A percentile compares a stretch with the other conserved stretches of the same genome.
These are phyloP conservation scores for Trifolium subterraneum DNA, from an alignment of 306 rosid species.

Conservation along the genomic window DNA sequence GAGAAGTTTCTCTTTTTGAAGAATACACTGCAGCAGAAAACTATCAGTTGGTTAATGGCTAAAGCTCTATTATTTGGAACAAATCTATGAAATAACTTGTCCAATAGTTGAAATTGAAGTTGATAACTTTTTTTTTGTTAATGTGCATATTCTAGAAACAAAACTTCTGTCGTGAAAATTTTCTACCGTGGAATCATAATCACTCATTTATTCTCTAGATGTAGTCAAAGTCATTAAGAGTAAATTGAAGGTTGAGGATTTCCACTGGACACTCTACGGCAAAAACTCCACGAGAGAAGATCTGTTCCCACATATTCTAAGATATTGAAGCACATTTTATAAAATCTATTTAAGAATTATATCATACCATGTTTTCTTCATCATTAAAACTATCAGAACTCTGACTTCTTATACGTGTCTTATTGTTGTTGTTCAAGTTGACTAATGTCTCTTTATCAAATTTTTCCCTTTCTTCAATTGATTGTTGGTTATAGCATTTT, in stretches of 20 bases:
- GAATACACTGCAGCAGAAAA: slow-evolving; percentile 34
- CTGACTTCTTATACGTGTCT: slow-evolving; percentile 56
- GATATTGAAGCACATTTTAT: slow-evolving; percentile 19
- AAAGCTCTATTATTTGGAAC: slow-evolving; percentile 12
- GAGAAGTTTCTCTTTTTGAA: slow-evolving; percentile 47
- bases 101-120: not conserved
- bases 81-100: not conserved
- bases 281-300: not conserved
- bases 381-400: slow-evolving; percentile 66
- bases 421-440: slow-evolving; percentile 68
- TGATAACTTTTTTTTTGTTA: not conserved
- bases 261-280: not conserved
- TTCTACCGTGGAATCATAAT: not conserved
- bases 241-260: not conserved
- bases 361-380: slow-evolving; percentile 70
- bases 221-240: not conserved
- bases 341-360: slow-evolving; percentile 7
- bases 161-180: not conserved
- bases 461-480: slow-evolving; percentile 44
- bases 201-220: not conserved
- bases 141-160: slow-evolving; percentile 1
- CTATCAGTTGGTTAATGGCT: slow-evolving; percentile 23
- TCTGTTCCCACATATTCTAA: slow-evolving; percentile 4
- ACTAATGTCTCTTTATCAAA: slow-evolving; percentile 58
- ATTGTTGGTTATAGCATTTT: slow-evolving; percentile 37